Percentiles rank a stretch among this genome's conserved stretches.
Conservation (phyloP, 2,329 filamentous ascomycete species). For the Aspergillus floridensis region DNA sequence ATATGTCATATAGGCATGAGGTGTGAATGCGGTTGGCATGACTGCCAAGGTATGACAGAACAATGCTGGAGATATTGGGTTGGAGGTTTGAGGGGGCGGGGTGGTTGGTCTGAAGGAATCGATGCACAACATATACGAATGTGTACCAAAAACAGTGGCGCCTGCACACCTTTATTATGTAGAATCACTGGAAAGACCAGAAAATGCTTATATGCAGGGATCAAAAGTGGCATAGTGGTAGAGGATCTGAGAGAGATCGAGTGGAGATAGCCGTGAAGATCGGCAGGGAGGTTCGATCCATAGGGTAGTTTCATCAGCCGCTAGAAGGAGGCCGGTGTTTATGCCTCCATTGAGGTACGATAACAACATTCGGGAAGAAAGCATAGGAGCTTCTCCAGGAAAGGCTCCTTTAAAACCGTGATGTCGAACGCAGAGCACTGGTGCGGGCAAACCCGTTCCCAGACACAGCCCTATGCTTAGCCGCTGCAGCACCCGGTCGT, state of each 20-base stretch:
- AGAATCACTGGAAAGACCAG: slow-evolving; percentile 15
- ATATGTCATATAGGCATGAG: slow-evolving; percentile 10
- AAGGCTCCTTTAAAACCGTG: slow-evolving; percentile 25
- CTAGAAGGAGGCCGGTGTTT: not conserved
- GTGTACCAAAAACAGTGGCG: slow-evolving; percentile 22
- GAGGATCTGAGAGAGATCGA: not conserved
- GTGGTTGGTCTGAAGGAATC: slow-evolving; percentile 7
- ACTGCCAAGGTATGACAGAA: slow-evolving; percentile 7
- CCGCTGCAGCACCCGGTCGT: slow-evolving; percentile 23
- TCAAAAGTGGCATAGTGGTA: slow-evolving; percentile 6
- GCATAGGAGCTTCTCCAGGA: not conserved
- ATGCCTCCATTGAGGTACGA: not conserved
- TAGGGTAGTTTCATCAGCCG: not conserved
- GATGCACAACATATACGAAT: slow-evolving; percentile 18
- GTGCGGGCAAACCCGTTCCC: slow-evolving; percentile 39
- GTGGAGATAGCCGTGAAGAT: not conserved
- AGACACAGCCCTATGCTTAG: slow-evolving; percentile 29
- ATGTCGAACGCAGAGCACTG: slow-evolving; percentile 43
- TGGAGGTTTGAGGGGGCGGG: not conserved
- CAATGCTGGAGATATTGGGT: not conserved
- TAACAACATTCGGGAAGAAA: not conserved
- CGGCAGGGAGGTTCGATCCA: too few species aligned
- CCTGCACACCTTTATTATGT: slow-evolving; percentile 26
- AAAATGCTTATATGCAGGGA: slow-evolving; percentile 22
- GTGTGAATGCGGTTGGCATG: slow-evolving; percentile 10